Conservation (phyloP, 1,284 basidiomycete species). For the Phenoliferia sp. region DNA sequence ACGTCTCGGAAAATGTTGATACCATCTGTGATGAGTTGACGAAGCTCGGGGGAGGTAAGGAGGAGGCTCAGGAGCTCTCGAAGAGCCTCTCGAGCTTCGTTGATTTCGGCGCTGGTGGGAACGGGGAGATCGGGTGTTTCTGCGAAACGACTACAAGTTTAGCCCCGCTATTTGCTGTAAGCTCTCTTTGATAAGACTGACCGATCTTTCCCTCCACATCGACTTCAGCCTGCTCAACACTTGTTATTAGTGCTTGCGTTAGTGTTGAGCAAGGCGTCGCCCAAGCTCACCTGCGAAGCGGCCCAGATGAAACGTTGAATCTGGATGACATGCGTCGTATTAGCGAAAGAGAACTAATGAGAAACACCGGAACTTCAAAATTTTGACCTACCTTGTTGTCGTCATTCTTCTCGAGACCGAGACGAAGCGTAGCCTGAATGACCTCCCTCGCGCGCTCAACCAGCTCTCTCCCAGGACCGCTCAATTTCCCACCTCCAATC, state of each 20-base stretch:
- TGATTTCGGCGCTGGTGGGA: conserved; percentile 41
- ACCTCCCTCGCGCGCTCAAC: conserved; percentile 41
- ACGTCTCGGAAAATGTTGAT: conserved; percentile 46
- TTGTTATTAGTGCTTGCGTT: background rate
- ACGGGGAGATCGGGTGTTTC: conserved; percentile 35
- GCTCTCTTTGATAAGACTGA: conserved; percentile 23
- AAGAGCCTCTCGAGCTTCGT: conserved; percentile 43
- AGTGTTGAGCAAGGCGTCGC: too few species aligned
- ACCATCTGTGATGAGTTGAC: conserved; percentile 45
- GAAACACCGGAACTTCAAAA: background rate
- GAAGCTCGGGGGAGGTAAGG: conserved; percentile 45
- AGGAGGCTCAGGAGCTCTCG: conserved; percentile 45
- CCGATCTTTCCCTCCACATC: conserved; percentile 25
- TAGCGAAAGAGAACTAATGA: background rate
- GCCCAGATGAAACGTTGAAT: conserved; percentile 40
- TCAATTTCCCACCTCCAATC: conserved; percentile 37
- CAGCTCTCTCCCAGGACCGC: conserved; percentile 40
- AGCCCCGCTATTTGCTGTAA: background rate
- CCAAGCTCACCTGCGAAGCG: conserved; percentile 36
- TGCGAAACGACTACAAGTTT: conserved; percentile 5
- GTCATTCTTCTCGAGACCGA: conserved; percentile 45
- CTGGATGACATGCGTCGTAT: conserved; percentile 1
- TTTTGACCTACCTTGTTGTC: conserved; percentile 35
- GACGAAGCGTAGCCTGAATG: conserved; percentile 38
- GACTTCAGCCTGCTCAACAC: conserved; percentile 33